phyloP scores from a whole-genome alignment of 805 yeast species.

The Lipomyces japonicus region DNA sequence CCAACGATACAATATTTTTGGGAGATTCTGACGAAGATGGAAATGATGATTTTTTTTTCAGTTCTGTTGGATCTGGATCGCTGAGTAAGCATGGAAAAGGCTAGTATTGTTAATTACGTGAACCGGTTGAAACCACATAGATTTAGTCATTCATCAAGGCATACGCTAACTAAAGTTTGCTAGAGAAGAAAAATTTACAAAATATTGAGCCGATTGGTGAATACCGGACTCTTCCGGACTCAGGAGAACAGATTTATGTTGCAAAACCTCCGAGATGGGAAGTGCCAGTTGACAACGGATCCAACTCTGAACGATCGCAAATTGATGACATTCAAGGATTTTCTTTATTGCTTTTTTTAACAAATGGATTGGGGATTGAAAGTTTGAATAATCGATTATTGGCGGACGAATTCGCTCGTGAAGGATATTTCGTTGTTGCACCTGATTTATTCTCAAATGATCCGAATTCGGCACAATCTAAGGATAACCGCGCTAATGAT shows the following conservation, averaged over 20 bases:
- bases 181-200: neutral
- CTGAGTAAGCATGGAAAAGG: no score
- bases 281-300: neutral
- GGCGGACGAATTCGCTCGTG: slow-evolving; percentile 34
- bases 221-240: slow-evolving; percentile 16
- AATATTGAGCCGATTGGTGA: slow-evolving; percentile 18
- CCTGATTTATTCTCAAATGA: slow-evolving; percentile 36
- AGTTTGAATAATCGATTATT: slow-evolving; percentile 32
- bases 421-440: slow-evolving; percentile 34
- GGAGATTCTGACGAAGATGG: slow-evolving; percentile 25
- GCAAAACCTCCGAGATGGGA: slow-evolving; percentile 21
- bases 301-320: neutral
- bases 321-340: slow-evolving; percentile 19
- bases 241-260: slow-evolving; percentile 20
- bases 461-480: slow-evolving; percentile 29
- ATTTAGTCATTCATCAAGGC: no score
- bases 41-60: slow-evolving; percentile 21
- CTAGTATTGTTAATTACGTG: no score
- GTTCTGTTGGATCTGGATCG: neutral
- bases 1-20: slow-evolving; percentile 26
- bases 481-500: neutral
- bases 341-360: slow-evolving; percentile 28
- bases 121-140: no score
- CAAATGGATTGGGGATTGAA: slow-evolving; percentile 37
- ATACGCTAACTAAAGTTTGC: no score